Base-by-base conservation (phyloP, 2,329 filamentous ascomycete genomes). In the Rutstroemia sydowiana region DNA sequence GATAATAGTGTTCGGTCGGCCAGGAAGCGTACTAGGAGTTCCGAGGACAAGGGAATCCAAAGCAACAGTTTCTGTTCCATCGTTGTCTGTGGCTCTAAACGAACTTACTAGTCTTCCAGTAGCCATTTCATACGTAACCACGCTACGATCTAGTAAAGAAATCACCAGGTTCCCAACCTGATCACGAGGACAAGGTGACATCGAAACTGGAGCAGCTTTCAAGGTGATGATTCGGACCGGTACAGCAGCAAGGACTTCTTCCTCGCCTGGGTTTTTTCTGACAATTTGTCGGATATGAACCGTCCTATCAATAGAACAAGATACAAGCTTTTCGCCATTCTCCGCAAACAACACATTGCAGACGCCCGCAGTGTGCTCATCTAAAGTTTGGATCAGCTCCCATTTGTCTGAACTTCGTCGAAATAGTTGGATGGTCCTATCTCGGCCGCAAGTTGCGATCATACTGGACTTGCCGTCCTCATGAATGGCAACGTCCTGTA, bases 361-460 rank as follows among this genome's bases (percentile, higher is more conserved):
- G 79, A 98, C 91, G 57, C 88, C 87, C 20, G 90, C 88, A 28
- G 90, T 83, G 68, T 97, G 95, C 60, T 98, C 92, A 51, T 88
- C 83, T 64, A 97, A 79, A 0, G 93, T 98, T 67, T 98, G 93
- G 47, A 95, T 79, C 52, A 96, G 79, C 53, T 87, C 79, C 68
- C 95, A 85, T 2, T 69, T 70, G 2, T 81, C 77, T 11, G 69
- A 73, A 1, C 71, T 70, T 21, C 75, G 74, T 23, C 75, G 74
- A 65, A 96, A 97, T n/a, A 98, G 72, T 66, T 98, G 93, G 1
- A 92, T 81, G n/a, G 87, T 95, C 46, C 93, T 84, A 69, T 98
- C 93, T 58, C 93, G 79, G 32, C 89, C 88, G 65, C 86, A 91
- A 10, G 85, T 90, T 16, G 88, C 92, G 60, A 97, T 75, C 42